Conservation (phyloP, 495 filamentous ascomycete species). For the Eremomyces bilateralis region DNA sequence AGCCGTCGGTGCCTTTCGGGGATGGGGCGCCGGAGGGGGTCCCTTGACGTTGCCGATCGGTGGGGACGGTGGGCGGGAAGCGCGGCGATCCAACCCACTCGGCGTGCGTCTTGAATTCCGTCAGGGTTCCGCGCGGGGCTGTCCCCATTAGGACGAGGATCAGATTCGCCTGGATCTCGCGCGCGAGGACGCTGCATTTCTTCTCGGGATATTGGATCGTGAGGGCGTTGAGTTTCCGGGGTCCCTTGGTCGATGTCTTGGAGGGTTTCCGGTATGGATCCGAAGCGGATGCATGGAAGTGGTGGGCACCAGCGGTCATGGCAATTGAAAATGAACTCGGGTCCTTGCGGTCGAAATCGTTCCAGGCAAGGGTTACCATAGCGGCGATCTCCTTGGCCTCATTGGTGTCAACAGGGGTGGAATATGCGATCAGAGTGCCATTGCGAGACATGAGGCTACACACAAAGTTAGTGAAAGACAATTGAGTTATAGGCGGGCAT, state of each 20-base stretch:
- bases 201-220: constrained; percentile 18
- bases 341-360: constrained; percentile 12
- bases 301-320: not conserved
- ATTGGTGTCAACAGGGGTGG: constrained; percentile 16
- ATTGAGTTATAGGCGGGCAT: not conserved
- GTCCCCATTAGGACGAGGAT: constrained; percentile 20
- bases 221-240: constrained; percentile 15
- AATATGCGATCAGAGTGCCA: constrained; percentile 20
- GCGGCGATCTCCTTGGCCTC: constrained; percentile 20
- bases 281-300: too few species aligned
- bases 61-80: constrained; percentile 8
- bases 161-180: constrained; percentile 17
- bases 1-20: too few species aligned
- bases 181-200: constrained; percentile 17
- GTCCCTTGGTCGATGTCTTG: too few species aligned
- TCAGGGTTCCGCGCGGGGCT: constrained; percentile 15
- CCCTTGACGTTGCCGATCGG: not conserved
- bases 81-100: constrained; percentile 14
- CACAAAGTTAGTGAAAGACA: too few species aligned
- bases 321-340: not conserved
- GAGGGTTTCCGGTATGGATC: too few species aligned
- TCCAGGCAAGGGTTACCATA: constrained; percentile 18
- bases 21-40: constrained; percentile 1
- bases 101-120: constrained; percentile 13
- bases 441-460: constrained; percentile 22